Percentiles rank a stretch among this genome's conserved stretches.
These are phyloP conservation scores for Leishmania braziliensis DNA, from an alignment of 208 protist species.

Conservation along the genomic window DNA sequence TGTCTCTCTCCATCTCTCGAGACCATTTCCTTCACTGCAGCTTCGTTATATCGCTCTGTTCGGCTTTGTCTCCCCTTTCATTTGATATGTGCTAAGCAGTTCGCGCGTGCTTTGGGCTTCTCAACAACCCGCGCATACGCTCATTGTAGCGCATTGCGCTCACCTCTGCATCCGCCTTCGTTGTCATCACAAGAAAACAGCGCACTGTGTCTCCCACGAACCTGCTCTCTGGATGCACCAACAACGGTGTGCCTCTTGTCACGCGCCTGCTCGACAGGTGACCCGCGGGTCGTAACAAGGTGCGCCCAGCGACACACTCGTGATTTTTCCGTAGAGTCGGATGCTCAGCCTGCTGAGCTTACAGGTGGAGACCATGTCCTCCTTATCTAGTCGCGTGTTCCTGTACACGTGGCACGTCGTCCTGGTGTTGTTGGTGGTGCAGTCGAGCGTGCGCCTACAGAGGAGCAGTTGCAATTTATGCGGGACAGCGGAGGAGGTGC, in stretches of 20 bases:
- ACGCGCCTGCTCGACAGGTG: not conserved
- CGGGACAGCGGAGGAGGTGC: constrained; percentile 33
- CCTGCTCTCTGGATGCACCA: not conserved
- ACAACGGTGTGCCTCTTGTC: not conserved
- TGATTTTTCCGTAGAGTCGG: not conserved
- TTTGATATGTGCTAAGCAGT: not conserved
- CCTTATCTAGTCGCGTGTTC: constrained; percentile 45
- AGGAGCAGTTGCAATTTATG: constrained; percentile 75
- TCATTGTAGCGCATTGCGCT: not conserved
- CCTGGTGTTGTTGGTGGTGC: constrained; percentile 53
- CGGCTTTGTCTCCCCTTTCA: not conserved
- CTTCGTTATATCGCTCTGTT: not conserved
- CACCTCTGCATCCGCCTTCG: not conserved
- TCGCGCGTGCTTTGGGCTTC: not conserved
- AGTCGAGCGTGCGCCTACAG: constrained; percentile 65
- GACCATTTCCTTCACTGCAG: not conserved
- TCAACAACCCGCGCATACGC: not conserved
- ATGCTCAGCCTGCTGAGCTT: constrained; percentile 39
- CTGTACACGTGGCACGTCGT: constrained; percentile 73
- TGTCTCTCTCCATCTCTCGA: not conserved
- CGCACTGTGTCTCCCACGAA: not conserved
- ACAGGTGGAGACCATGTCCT: constrained; percentile 79
- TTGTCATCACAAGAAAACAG: too few species aligned
- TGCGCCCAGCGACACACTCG: not conserved
- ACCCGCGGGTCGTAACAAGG: not conserved